phyloP scores from a whole-genome alignment of 1,284 basidiomycete genomes.

The Moesziomyces sp. region DNA sequence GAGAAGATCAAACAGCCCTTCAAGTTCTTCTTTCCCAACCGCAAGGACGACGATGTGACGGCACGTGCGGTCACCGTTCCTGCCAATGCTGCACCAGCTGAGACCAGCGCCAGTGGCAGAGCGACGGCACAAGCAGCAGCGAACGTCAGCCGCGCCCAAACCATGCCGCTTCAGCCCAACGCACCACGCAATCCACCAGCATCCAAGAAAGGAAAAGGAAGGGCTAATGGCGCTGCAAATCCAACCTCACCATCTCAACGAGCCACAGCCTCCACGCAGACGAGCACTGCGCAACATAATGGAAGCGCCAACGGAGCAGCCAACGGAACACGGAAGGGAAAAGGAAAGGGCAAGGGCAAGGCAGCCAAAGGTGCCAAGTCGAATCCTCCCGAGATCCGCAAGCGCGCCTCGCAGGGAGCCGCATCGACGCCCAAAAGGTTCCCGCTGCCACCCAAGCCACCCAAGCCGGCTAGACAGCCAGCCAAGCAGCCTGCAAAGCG shows the following conservation, averaged over 20 bases:
- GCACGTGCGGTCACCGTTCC: slow-evolving; percentile 13
- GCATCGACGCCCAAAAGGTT: not conserved
- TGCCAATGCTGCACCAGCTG: not conserved
- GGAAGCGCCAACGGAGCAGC: not conserved
- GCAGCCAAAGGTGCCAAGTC: no score
- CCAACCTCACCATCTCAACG: not conserved
- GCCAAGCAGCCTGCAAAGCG: not conserved
- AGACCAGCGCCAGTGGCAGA: not conserved
- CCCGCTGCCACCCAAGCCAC: not conserved
- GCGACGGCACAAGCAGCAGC: slow-evolving; percentile 4
- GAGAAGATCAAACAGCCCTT: slow-evolving; percentile 45
- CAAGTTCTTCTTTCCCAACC: slow-evolving; percentile 44
- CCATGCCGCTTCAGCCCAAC: slow-evolving; percentile 10
- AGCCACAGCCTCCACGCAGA: not conserved
- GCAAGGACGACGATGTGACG: slow-evolving; percentile 19
- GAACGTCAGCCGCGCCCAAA: slow-evolving; percentile 5
- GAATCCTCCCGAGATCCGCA: slow-evolving; percentile 28
- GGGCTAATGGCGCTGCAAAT: not conserved
- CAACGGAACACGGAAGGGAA: slow-evolving; percentile 3
- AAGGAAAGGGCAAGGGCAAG: slow-evolving; percentile 11
- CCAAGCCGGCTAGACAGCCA: slow-evolving; percentile 3
- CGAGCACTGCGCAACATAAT: not conserved
- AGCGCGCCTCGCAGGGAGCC: not conserved
- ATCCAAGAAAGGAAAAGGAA: not conserved
- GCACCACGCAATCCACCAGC: not conserved